Evolutionary conservation across 495 filamentous ascomycete genomes (phyloP).

Genomic region (Corynascus novoguineensis): DNA sequence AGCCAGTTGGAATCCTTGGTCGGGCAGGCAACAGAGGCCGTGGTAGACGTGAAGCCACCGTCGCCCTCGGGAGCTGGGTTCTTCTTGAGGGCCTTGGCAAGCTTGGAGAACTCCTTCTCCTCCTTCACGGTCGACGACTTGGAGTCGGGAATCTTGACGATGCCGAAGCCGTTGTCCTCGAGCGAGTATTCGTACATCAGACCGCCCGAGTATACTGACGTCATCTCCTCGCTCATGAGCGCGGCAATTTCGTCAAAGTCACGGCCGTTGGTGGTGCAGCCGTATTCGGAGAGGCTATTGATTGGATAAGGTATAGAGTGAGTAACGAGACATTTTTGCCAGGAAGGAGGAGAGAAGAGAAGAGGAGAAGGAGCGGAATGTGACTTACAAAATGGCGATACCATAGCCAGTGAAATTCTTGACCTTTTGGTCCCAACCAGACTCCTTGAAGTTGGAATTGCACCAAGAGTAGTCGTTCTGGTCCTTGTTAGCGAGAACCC

Average conservation of each 20-base stretch:
- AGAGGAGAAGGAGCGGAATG: too few relatives aligned
- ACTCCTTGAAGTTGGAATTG: conserved; percentile 69
- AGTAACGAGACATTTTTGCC: too few relatives aligned
- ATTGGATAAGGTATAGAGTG: conserved; percentile 63
- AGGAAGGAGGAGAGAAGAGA: too few relatives aligned
- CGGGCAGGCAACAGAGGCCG: conserved; percentile 64
- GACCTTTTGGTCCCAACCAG: conserved; percentile 90
- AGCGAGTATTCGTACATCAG: conserved; percentile 94
- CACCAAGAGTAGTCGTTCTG: conserved; percentile 98
- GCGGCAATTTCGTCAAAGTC: conserved; percentile 74
- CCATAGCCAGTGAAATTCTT: conserved; percentile 84
- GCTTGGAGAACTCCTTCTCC: conserved; percentile 49
- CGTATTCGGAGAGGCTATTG: conserved; percentile 91
- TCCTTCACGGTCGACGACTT: conserved; percentile 35
- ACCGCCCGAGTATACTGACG: conserved; percentile 87
- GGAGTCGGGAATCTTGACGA: conserved; percentile 61
- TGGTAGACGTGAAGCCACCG: conserved; percentile 69
- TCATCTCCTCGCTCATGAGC: conserved; percentile 83
- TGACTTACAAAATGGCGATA: conserved; percentile 90
- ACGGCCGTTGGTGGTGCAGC: conserved; percentile 75
- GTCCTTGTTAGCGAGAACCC: too few relatives aligned
- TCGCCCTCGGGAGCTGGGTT: conserved; percentile 63
- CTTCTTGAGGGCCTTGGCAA: conserved; percentile 59
- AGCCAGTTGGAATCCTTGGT: conserved; percentile 64
- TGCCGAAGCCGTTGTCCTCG: conserved; percentile 71